Evolutionary conservation across 1,139 yeast genomes (phyloP).

Genomic region (Yamadazyma diospyri): DNA sequence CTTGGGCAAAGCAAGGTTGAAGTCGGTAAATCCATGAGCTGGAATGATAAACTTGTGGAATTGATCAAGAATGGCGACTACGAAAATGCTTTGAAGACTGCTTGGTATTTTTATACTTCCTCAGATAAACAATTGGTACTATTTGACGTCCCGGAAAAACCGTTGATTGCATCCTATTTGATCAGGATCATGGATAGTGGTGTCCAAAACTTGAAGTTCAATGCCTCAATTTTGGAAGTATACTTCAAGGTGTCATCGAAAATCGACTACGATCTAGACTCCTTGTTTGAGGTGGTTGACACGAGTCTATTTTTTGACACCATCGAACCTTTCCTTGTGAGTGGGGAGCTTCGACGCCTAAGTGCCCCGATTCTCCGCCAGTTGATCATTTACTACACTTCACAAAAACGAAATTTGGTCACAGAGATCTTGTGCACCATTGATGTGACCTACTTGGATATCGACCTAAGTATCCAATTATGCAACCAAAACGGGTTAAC

Average conservation of each 20-base stretch:
- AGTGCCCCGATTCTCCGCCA: constrained; percentile 63
- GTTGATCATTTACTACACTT: constrained; percentile 50
- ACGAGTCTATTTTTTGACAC: constrained; percentile 43
- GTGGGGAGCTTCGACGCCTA: constrained; percentile 42
- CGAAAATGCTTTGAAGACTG: constrained; percentile 52
- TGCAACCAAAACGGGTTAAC: constrained; percentile 52
- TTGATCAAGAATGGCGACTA: constrained; percentile 49
- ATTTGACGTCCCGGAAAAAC: constrained; percentile 53
- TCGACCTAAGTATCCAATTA: constrained; percentile 63
- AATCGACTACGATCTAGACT: constrained; percentile 25
- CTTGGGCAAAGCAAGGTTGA: constrained; percentile 9
- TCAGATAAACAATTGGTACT: constrained; percentile 46
- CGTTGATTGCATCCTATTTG: constrained; percentile 51
- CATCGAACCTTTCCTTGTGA: constrained; percentile 50
- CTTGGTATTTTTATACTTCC: constrained; percentile 48
- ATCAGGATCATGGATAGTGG: constrained; percentile 55
- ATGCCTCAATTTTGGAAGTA: constrained; percentile 8
- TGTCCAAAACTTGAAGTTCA: constrained; percentile 28
- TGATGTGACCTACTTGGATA: constrained; percentile 64
- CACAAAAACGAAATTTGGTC: constrained; percentile 41
- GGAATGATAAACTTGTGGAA: constrained; percentile 66
- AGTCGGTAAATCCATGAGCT: constrained; percentile 59
- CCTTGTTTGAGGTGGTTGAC: constrained; percentile 47
- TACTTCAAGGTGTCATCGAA: constrained; percentile 19
- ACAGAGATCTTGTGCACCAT: constrained; percentile 66